Evolutionary conservation across 169 alveolate genomes (phyloP).

Genomic region (Neospora caninum): DNA sequence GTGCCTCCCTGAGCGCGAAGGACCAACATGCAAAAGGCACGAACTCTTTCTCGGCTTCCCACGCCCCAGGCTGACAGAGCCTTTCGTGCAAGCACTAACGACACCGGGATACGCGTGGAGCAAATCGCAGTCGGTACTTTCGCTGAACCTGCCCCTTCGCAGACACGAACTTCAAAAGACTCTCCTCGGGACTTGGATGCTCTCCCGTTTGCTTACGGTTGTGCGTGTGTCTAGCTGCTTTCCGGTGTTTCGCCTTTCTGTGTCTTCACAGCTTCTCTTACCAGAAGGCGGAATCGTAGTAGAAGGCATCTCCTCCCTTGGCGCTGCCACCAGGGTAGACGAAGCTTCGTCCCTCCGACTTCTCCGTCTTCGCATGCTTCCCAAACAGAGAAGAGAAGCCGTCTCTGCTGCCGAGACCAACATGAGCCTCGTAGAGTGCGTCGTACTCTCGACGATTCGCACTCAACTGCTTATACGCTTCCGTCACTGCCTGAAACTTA

Average conservation of each 20-base stretch:
- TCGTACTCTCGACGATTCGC: constrained; percentile 27
- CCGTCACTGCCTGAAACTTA: constrained; percentile 19
- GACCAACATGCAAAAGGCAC: not conserved
- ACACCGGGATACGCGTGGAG: too few relatives aligned
- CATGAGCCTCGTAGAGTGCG: not conserved
- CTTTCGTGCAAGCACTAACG: too few relatives aligned
- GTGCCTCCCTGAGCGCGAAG: not conserved
- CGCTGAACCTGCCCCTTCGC: too few relatives aligned
- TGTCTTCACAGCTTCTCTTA: not conserved
- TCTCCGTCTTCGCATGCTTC: not conserved
- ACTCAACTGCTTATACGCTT: constrained; percentile 17
- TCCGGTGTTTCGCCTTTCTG: not conserved
- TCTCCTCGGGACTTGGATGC: too few relatives aligned
- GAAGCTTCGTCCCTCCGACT: not conserved
- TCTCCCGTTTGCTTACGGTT: too few relatives aligned
- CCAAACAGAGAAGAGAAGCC: not conserved
- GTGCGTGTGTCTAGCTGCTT: too few relatives aligned
- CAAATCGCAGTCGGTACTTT: too few relatives aligned
- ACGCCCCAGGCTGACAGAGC: too few relatives aligned
- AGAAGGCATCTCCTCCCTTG: not conserved
- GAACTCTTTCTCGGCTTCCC: not conserved
- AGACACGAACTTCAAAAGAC: too few relatives aligned
- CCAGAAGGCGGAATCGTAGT: not conserved
- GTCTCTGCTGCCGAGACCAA: not conserved
- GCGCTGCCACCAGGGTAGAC: not conserved